Evolutionary conservation across 306 rosid species (phyloP).

Genomic region (Cyclanthera cordifolia): DNA sequence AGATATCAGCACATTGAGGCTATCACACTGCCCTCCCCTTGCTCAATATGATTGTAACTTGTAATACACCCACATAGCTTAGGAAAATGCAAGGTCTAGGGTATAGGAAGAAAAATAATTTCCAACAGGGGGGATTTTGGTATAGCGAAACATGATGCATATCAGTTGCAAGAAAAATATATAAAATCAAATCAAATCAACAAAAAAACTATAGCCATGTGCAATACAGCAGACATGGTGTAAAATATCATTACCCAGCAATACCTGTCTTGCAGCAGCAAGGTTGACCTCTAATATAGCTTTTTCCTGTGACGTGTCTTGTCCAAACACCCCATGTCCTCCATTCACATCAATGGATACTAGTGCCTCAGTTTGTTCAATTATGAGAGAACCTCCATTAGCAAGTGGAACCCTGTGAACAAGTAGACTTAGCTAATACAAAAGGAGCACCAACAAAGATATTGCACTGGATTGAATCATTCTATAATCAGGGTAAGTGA

Average conservation of each 20-base stretch:
- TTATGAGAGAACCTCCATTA: slow-evolving; percentile 86
- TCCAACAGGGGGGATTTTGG: not conserved
- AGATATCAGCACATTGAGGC: not conserved
- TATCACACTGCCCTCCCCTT: not conserved
- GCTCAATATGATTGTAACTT: not conserved
- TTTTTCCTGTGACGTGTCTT: slow-evolving; percentile 66
- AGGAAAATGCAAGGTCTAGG: not conserved
- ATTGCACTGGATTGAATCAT: not conserved
- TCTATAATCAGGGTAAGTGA: not conserved
- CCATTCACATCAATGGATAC: slow-evolving; percentile 96
- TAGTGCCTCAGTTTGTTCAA: slow-evolving; percentile 97
- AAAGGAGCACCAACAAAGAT: slow-evolving; percentile 4
- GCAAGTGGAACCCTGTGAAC: slow-evolving; percentile 72
- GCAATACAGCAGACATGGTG: slow-evolving; percentile 14
- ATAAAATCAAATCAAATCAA: slow-evolving; percentile 10
- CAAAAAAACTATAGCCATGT: slow-evolving; percentile 5
- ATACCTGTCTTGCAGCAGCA: slow-evolving; percentile 82
- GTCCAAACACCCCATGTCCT: slow-evolving; percentile 87
- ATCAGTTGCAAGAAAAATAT: not conserved
- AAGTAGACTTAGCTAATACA: slow-evolving; percentile 13
- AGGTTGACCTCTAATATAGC: slow-evolving; percentile 92
- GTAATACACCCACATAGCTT: not conserved
- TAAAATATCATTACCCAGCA: not conserved
- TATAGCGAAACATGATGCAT: not conserved
- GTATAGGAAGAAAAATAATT: not conserved